Conservation (phyloP, 176 grass and related monocot genomes). For the Thinopyrum elongatum region DNA sequence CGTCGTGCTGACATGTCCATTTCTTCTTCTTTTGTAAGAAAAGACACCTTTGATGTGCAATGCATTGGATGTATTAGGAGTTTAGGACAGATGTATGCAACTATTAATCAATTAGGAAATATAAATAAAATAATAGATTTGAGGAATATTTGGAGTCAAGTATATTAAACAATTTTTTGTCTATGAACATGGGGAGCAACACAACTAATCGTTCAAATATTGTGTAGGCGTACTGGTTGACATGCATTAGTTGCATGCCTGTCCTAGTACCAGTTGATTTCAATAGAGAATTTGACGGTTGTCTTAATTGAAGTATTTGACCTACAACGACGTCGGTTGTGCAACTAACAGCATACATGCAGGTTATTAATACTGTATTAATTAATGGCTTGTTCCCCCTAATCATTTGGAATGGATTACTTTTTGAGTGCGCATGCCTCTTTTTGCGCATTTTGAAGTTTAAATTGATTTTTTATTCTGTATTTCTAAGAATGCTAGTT, state of each 20-base stretch:
- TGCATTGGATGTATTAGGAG: neutral
- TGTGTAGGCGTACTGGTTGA: conserved; percentile 20
- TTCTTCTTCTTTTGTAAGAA: too few relatives aligned
- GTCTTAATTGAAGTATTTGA: neutral
- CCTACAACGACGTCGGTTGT: neutral
- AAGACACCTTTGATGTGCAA: neutral
- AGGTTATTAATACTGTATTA: too few relatives aligned
- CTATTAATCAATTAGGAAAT: neutral
- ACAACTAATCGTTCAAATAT: neutral
- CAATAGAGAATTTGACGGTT: neutral
- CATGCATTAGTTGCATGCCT: neutral
- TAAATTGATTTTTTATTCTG: too few relatives aligned
- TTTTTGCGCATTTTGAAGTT: too few relatives aligned
- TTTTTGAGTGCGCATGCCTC: too few relatives aligned
- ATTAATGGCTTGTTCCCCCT: neutral
- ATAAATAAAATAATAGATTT: conserved; percentile 2
- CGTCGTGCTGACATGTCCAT: too few relatives aligned
- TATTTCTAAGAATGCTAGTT: too few relatives aligned
- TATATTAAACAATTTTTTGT: neutral
- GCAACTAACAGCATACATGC: neutral
- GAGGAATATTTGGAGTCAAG: conserved; percentile 13
- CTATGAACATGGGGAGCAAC: conserved; percentile 6
- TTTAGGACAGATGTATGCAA: neutral
- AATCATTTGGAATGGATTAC: neutral
- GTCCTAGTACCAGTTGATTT: neutral